These are phyloP conservation scores for Pseudocercospora pini-densiflorae DNA, from an alignment of 2,329 filamentous ascomycete genomes.

Conservation along the genomic window DNA sequence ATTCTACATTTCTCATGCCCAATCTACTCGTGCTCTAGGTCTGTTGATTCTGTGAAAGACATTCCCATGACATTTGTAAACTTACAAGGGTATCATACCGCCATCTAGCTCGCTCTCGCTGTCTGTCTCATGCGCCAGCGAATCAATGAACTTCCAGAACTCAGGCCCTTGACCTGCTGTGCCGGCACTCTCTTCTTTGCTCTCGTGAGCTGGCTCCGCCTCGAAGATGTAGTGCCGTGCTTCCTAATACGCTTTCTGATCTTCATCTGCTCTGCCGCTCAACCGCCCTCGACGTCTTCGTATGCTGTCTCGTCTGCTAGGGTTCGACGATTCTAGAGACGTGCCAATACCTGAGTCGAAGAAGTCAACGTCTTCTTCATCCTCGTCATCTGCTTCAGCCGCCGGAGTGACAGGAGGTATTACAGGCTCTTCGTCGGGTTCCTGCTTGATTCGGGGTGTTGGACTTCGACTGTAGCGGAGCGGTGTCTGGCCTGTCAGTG, in stretches of 20 bases:
- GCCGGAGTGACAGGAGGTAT: constrained; percentile 31
- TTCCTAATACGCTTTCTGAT: constrained; percentile 18
- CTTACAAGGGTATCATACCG: background rate
- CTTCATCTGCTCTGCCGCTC: constrained; percentile 15
- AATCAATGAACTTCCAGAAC: background rate
- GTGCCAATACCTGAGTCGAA: constrained; percentile 55
- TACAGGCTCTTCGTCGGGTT: constrained; percentile 32
- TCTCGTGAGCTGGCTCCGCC: background rate
- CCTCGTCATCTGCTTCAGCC: constrained; percentile 46
- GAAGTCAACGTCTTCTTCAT: constrained; percentile 50
- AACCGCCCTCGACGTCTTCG: constrained; percentile 33
- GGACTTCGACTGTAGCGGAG: constrained; percentile 38
- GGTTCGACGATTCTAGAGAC: constrained; percentile 49
- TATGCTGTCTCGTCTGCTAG: constrained; percentile 36
- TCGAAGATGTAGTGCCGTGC: constrained; percentile 16
- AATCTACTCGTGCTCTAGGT: too few relatives aligned
- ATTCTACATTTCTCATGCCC: too few relatives aligned
- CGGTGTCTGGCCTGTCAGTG: constrained; percentile 49
- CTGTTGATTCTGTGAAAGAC: too few relatives aligned
- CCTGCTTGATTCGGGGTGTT: constrained; percentile 35
- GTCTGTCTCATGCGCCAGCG: background rate
- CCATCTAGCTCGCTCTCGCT: background rate
- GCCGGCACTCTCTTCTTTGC: background rate
- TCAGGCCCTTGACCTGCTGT: background rate
- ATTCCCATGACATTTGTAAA: too few relatives aligned